These are phyloP conservation scores for Aspergillus melleus DNA, from an alignment of 2,329 filamentous ascomycete species.

Conservation along the genomic window DNA sequence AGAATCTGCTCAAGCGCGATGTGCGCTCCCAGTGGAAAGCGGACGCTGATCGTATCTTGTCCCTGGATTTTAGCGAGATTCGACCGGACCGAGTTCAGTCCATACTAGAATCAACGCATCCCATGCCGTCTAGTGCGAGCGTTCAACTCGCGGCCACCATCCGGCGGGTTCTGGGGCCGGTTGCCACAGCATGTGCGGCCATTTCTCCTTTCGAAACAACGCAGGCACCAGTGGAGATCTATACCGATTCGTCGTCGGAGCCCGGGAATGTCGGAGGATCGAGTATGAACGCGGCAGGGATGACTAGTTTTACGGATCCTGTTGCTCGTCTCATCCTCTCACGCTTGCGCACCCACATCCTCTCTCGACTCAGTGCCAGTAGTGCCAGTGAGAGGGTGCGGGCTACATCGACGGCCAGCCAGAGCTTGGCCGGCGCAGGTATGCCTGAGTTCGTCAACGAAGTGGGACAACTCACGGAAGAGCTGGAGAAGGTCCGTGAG, in stretches of 20 bases:
- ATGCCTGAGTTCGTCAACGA: slow-evolving; percentile 63
- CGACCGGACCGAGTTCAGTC: slow-evolving; percentile 44
- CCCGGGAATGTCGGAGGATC: slow-evolving; percentile 34
- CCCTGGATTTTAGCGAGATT: slow-evolving; percentile 46
- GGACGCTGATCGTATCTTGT: slow-evolving; percentile 60
- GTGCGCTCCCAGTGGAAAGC: slow-evolving; percentile 64
- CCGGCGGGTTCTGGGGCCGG: slow-evolving; percentile 56
- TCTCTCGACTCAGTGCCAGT: slow-evolving; percentile 58
- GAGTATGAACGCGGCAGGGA: slow-evolving; percentile 28
- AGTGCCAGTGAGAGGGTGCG: slow-evolving; percentile 60
- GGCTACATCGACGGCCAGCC: slow-evolving; percentile 58
- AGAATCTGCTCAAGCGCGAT: slow-evolving; percentile 66
- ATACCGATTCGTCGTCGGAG: slow-evolving; percentile 41
- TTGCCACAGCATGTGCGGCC: slow-evolving; percentile 41
- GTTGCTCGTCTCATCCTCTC: slow-evolving; percentile 62
- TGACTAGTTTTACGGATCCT: slow-evolving; percentile 56
- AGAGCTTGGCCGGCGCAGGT: slow-evolving; percentile 59
- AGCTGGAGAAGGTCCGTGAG: slow-evolving; percentile 56
- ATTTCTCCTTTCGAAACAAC: slow-evolving; percentile 21
- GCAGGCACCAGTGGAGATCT: slow-evolving; percentile 28
- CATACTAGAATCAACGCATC: slow-evolving; percentile 50
- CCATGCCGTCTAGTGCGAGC: slow-evolving; percentile 48
- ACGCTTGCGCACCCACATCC: slow-evolving; percentile 56
- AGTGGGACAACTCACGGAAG: slow-evolving; percentile 60
- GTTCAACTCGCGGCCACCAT: slow-evolving; percentile 49